These are phyloP conservation scores for Neurospora cerealis DNA, from an alignment of 495 filamentous ascomycete species.

Conservation along the genomic window DNA sequence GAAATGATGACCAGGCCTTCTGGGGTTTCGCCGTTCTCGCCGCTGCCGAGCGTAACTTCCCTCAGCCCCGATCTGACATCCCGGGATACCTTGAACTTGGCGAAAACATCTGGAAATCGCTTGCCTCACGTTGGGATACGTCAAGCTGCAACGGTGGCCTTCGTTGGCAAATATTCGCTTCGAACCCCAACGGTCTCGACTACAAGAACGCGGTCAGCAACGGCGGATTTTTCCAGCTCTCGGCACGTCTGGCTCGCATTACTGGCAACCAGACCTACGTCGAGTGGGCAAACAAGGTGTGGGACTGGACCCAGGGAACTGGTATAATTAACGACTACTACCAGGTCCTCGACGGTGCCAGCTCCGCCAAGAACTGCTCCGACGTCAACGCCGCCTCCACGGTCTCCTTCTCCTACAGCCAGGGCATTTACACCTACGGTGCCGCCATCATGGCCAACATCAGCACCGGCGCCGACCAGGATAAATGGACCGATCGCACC, in stretches of 20 bases:
- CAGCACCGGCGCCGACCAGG: conserved; percentile 32
- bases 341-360: conserved; percentile 48
- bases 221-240: conserved; percentile 58
- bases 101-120: conserved; percentile 33
- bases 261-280: conserved; percentile 54
- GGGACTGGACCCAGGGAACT: conserved; percentile 51
- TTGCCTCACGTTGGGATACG: conserved; percentile 57
- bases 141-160: conserved; percentile 60
- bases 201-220: conserved; percentile 68
- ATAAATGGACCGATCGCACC: conserved; percentile 41
- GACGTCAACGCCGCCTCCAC: conserved; percentile 23
- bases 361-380: conserved; percentile 33
- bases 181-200: conserved; percentile 57
- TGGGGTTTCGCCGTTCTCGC: conserved; percentile 68
- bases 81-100: conserved; percentile 54
- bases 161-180: conserved; percentile 76
- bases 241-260: conserved; percentile 56
- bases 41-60: conserved; percentile 64
- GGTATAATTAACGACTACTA: conserved; percentile 40
- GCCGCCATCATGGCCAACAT: conserved; percentile 56
- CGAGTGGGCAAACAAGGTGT: conserved; percentile 60
- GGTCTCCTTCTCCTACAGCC: conserved; percentile 51
- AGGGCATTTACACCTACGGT: conserved; percentile 56
- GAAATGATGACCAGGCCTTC: conserved; percentile 73
- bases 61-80: conserved; percentile 43